Conservation (phyloP, 2,329 filamentous ascomycete genomes). For the Sarocladiaceae sp. region DNA sequence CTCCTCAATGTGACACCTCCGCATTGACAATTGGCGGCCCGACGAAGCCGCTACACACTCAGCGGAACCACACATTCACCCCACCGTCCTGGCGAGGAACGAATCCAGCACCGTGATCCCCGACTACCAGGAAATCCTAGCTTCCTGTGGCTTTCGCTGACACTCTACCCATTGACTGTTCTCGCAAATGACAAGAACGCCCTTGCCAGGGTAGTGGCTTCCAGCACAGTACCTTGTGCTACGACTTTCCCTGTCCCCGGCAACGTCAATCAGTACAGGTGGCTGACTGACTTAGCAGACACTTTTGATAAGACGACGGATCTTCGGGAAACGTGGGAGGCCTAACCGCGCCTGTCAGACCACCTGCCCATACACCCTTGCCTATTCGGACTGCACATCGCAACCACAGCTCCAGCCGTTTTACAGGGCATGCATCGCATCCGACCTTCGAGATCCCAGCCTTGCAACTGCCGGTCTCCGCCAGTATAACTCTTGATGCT, state of each 20-base stretch:
- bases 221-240: no score
- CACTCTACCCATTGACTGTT: no score
- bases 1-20: not conserved
- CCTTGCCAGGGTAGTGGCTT: no score
- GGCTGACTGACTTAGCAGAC: no score
- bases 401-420: no score
- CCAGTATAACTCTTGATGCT: not conserved
- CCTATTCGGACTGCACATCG: not conserved
- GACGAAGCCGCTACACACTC: not conserved
- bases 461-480: not conserved
- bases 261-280: no score
- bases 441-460: not conserved
- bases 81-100: no score
- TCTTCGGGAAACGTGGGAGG: constrained; percentile 2
- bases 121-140: no score
- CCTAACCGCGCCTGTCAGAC: constrained; percentile 7
- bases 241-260: no score
- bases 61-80: not conserved
- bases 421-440: not conserved
- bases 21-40: not conserved
- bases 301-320: constrained; percentile 3
- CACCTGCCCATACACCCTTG: not conserved
- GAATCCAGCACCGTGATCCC: no score
- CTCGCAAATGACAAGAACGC: no score
- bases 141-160: no score